These are phyloP conservation scores for Hypholoma fasciculare DNA, from an alignment of 768 basidiomycete species.

Conservation along the genomic window DNA sequence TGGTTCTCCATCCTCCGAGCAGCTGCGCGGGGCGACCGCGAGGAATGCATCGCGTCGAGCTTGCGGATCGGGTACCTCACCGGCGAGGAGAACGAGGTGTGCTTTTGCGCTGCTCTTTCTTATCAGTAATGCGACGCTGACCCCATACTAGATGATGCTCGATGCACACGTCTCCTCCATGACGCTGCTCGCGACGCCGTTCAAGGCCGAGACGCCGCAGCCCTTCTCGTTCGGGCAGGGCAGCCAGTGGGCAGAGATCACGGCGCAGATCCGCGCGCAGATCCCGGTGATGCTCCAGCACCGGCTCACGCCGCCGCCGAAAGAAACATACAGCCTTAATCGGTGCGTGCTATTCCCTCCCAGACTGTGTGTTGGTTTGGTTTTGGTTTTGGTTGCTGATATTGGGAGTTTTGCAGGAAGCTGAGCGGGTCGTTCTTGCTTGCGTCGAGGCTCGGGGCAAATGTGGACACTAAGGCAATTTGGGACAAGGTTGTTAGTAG, in stretches of 20 bases:
- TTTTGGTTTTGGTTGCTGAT: too few relatives aligned
- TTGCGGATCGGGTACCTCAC: constrained; percentile 87
- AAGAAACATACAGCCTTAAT: constrained; percentile 94
- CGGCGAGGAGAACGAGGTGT: constrained; percentile 80
- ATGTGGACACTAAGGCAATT: constrained; percentile 68
- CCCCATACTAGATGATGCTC: constrained; percentile 66
- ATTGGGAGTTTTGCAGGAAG: constrained; percentile 47
- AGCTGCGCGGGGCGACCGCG: constrained; percentile 67
- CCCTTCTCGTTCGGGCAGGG: constrained; percentile 80
- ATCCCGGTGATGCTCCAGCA: constrained; percentile 92
- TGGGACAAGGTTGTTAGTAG: constrained; percentile 69
- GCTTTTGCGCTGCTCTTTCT: neutral
- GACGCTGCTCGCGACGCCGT: constrained; percentile 83
- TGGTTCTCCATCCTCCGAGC: constrained; percentile 87
- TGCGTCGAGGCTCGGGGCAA: constrained; percentile 72
- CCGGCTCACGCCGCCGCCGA: constrained; percentile 88
- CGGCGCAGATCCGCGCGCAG: constrained; percentile 69
- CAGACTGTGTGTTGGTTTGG: neutral
- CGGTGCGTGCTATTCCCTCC: constrained; percentile 44
- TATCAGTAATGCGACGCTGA: neutral
- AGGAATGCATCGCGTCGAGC: constrained; percentile 71
- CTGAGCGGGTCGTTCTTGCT: constrained; percentile 81
- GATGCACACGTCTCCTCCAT: constrained; percentile 85
- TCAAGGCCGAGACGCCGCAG: constrained; percentile 61
- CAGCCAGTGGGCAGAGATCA: constrained; percentile 68